Evolutionary conservation across 2,329 filamentous ascomycete genomes (phyloP).

Genomic region (Davidsoniella virescens): DNA sequence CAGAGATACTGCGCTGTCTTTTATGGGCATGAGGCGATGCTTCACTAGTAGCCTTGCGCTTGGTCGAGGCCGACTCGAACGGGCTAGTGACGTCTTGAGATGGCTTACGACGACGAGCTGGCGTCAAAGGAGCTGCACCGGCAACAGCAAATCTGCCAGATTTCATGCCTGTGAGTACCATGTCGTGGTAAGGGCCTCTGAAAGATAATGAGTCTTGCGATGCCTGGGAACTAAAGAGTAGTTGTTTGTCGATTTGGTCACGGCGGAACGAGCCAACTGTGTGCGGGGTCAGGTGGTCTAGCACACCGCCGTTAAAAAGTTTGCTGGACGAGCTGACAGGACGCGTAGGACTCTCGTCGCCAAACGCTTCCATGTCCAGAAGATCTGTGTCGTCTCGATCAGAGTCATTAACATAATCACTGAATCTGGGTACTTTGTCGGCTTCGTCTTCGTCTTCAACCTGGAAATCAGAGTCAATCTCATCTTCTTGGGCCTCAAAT

Average conservation of each 20-base stretch:
- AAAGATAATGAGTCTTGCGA: constrained; percentile 47
- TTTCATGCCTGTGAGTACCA: constrained; percentile 46
- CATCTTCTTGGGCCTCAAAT: constrained; percentile 32
- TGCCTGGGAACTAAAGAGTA: constrained; percentile 43
- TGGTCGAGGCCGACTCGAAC: constrained; percentile 31
- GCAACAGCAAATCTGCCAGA: constrained; percentile 49
- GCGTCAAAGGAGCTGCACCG: constrained; percentile 47
- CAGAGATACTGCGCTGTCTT: constrained; percentile 41
- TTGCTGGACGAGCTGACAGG: constrained; percentile 31
- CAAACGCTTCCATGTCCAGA: constrained; percentile 24
- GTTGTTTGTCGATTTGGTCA: constrained; percentile 45
- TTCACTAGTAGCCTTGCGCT: constrained; percentile 38
- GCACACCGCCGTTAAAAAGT: constrained; percentile 23
- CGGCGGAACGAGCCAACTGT: constrained; percentile 66
- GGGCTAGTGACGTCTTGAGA: constrained; percentile 33
- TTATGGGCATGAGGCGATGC: constrained; percentile 29
- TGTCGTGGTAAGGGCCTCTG: constrained; percentile 41
- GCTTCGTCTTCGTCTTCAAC: constrained; percentile 28
- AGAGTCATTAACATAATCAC: constrained; percentile 32
- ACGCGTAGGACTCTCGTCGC: constrained; percentile 35
- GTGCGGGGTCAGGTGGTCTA: constrained; percentile 46
- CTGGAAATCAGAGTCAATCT: constrained; percentile 26
- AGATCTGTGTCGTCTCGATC: not conserved
- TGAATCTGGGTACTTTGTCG: constrained; percentile 23
- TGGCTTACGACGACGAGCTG: constrained; percentile 42